A percentile compares a stretch with the other conserved stretches of the same genome.
phyloP scores from a whole-genome alignment of 768 basidiomycete genomes.

The Lanmaoa pseudosensibilis region DNA sequence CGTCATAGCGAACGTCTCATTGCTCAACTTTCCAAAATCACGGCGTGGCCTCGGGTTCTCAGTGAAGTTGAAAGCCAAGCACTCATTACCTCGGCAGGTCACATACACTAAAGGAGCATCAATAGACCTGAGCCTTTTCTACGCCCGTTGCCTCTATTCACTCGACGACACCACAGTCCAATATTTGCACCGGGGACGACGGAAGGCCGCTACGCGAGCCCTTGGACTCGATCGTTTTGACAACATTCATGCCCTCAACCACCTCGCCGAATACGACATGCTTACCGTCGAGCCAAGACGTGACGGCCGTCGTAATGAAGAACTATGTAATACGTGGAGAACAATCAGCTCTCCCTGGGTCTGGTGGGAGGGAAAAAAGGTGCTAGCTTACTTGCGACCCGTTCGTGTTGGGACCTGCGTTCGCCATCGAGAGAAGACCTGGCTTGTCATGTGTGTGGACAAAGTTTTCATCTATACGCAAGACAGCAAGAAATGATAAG shows the following conservation, averaged over 20 bases:
- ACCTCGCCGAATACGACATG: slow-evolving; percentile 52
- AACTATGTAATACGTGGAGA: slow-evolving; percentile 41
- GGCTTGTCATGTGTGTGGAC: slow-evolving; percentile 58
- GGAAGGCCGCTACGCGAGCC: slow-evolving; percentile 31
- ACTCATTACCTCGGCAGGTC: slow-evolving; percentile 6
- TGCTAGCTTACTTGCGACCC: slow-evolving; percentile 61
- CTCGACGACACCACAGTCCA: slow-evolving; percentile 50
- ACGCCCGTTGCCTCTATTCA: slow-evolving; percentile 2
- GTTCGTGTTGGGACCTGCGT: slow-evolving; percentile 78
- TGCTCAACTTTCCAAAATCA: no score
- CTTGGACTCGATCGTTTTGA: slow-evolving; percentile 40
- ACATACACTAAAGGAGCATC: neutral
- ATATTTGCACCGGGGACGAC: slow-evolving; percentile 49
- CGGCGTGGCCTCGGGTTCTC: no score
- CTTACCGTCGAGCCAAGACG: slow-evolving; percentile 56
- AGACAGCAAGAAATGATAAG: neutral
- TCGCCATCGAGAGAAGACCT: slow-evolving; percentile 82
- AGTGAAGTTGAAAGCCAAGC: neutral
- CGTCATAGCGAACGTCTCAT: slow-evolving; percentile 13
- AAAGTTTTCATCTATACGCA: slow-evolving; percentile 66
- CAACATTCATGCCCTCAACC: slow-evolving; percentile 42
- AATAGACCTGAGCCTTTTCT: neutral
- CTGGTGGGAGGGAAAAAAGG: neutral
- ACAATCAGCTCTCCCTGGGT: neutral
- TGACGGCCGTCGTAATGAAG: slow-evolving; percentile 73